phyloP scores from a whole-genome alignment of 441 rosid genomes.

The Populus hybrid region DNA sequence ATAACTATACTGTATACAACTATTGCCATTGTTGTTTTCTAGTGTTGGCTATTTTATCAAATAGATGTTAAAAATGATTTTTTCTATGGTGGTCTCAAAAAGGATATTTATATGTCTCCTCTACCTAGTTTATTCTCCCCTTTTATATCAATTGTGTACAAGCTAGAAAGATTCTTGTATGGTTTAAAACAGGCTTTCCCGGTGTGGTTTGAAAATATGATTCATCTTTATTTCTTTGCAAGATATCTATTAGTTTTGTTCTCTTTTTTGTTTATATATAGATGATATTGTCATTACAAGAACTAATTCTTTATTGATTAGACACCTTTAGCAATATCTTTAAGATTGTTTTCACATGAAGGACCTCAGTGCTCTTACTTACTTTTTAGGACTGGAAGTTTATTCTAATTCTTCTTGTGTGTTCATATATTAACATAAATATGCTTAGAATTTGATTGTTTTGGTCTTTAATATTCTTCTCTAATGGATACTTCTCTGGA shows the following conservation, averaged over 20 bases:
- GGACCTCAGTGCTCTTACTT: too few species aligned
- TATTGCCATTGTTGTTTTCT: not conserved
- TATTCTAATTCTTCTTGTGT: too few species aligned
- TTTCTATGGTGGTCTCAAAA: too few species aligned
- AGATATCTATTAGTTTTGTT: not conserved
- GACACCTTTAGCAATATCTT: not conserved
- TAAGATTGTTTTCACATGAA: not conserved
- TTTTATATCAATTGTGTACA: not conserved
- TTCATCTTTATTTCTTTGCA: not conserved
- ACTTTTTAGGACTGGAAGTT: too few species aligned
- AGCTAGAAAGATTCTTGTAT: not conserved
- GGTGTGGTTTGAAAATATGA: constrained; percentile 4
- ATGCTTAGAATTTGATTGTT: too few species aligned
- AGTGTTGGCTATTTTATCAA: too few species aligned
- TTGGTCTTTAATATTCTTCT: too few species aligned
- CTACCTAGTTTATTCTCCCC: not conserved
- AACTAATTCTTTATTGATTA: not conserved
- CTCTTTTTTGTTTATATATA: not conserved
- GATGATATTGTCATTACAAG: not conserved
- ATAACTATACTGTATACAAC: too few species aligned
- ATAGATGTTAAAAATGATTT: too few species aligned
- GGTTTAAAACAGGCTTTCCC: not conserved
- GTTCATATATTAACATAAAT: too few species aligned
- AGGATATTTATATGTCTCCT: too few species aligned
- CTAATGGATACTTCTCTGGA: too few species aligned